Evolutionary conservation across 495 filamentous ascomycete genomes (phyloP).

Genomic region (Pyrenopolyporus hunteri): DNA sequence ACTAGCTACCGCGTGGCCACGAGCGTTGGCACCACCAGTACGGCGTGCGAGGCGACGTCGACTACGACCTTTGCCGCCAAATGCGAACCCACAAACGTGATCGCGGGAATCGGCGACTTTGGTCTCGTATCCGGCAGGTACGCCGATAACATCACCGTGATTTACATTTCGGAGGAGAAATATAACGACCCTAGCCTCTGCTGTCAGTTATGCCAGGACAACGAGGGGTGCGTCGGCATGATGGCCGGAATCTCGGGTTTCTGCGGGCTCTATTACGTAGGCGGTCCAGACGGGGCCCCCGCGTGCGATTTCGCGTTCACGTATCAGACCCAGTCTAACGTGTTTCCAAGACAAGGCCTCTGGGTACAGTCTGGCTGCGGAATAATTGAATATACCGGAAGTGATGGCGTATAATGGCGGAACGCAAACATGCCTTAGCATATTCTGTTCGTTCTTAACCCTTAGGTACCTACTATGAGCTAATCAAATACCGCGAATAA

Average conservation of each 20-base stretch:
- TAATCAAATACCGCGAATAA: too few species aligned
- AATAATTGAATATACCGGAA: conserved; percentile 28
- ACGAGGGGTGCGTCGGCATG: conserved; percentile 61
- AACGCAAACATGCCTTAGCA: background rate
- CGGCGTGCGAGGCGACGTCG: conserved; percentile 24
- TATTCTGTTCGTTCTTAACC: too few species aligned
- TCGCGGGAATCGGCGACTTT: conserved; percentile 28
- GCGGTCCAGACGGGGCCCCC: conserved; percentile 21
- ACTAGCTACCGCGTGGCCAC: conserved; percentile 19
- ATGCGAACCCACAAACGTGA: conserved; percentile 38
- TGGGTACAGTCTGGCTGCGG: conserved; percentile 36
- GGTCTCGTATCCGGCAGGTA: conserved; percentile 30
- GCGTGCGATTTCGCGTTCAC: conserved; percentile 32
- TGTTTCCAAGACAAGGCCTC: conserved; percentile 30
- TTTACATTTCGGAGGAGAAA: conserved; percentile 24
- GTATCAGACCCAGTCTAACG: conserved; percentile 21
- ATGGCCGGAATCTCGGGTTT: conserved; percentile 60
- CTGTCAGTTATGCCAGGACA: conserved; percentile 49
- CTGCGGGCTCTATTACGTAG: conserved; percentile 44
- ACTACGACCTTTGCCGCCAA: conserved; percentile 35
- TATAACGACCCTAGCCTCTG: conserved; percentile 29
- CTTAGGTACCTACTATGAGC: too few species aligned
- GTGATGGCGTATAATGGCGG: conserved; percentile 3
- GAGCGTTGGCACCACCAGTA: conserved; percentile 14
- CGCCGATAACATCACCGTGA: conserved; percentile 26